These are phyloP conservation scores for Lithohypha guttulata DNA, from an alignment of 2,329 filamentous ascomycete species.

Conservation along the genomic window DNA sequence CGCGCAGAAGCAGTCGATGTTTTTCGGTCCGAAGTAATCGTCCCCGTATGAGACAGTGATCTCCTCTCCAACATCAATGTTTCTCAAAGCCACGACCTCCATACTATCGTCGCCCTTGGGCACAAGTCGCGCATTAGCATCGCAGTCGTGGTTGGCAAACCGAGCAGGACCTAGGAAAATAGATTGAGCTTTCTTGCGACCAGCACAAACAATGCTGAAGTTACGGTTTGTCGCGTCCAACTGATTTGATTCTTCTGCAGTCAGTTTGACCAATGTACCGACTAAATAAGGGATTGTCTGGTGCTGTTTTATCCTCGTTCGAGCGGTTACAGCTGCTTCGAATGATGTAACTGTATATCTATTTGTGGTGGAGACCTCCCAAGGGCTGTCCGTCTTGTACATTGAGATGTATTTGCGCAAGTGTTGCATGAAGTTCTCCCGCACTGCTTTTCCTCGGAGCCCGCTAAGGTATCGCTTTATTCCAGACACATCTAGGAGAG, in stretches of 20 bases:
- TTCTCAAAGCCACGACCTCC: conserved; percentile 71
- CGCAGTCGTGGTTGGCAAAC: conserved; percentile 95
- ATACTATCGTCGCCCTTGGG: conserved; percentile 79
- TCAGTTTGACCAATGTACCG: conserved; percentile 86
- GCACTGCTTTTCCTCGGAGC: conserved; percentile 65
- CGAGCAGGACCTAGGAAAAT: conserved; percentile 90
- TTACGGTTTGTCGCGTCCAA: conserved; percentile 76
- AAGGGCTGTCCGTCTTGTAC: conserved; percentile 86
- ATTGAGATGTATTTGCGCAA: conserved; percentile 84
- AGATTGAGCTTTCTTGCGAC: conserved; percentile 78
- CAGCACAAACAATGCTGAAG: conserved; percentile 93
- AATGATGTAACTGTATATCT: conserved; percentile 85
- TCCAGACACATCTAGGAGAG: conserved; percentile 61
- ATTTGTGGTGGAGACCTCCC: conserved; percentile 88
- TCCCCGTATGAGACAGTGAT: conserved; percentile 95
- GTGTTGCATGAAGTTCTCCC: conserved; percentile 75
- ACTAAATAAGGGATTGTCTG: conserved; percentile 83
- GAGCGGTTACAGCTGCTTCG: conserved; percentile 77
- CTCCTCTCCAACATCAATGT: conserved; percentile 81
- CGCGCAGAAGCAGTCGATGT: conserved; percentile 85
- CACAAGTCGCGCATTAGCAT: conserved; percentile 77
- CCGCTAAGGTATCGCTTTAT: conserved; percentile 58
- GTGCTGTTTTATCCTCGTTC: conserved; percentile 65
- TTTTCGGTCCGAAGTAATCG: conserved; percentile 89
- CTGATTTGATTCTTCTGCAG: conserved; percentile 76